phyloP scores from a whole-genome alignment of 2,329 filamentous ascomycete genomes.

The Penicillium rolfsii region DNA sequence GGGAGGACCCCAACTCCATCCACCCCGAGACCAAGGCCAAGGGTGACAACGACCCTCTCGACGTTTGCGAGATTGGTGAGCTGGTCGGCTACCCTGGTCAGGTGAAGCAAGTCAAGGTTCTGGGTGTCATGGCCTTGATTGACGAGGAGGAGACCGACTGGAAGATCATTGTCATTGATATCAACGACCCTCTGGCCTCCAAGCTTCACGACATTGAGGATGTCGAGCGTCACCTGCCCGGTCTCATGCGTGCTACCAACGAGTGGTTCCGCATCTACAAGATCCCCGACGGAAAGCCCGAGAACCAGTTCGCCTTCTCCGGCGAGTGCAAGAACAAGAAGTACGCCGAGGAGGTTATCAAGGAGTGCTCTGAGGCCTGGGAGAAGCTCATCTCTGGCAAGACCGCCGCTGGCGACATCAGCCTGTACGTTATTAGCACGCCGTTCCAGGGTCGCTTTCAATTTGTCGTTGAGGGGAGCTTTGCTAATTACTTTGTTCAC shows the following conservation, averaged over 20 bases:
- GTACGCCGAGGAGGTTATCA: slow-evolving; percentile 95
- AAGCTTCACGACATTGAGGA: slow-evolving; percentile 99
- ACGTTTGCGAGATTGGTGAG: slow-evolving; percentile 99
- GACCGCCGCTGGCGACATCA: slow-evolving; percentile 74
- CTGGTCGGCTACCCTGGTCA: slow-evolving; percentile 94
- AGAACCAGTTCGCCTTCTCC: slow-evolving; percentile 99
- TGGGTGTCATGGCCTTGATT: slow-evolving; percentile 98
- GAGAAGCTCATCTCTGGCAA: slow-evolving; percentile 93
- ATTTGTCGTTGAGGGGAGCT: not conserved
- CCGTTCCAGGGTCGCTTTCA: not conserved
- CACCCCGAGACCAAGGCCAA: slow-evolving; percentile 99
- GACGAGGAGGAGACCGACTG: slow-evolving; percentile 99
- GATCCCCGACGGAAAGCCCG: slow-evolving; percentile 99
- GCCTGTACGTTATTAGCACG: slow-evolving; percentile 61
- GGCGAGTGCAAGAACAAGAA: slow-evolving; percentile 99
- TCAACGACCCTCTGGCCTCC: slow-evolving; percentile 93
- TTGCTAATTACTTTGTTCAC: slow-evolving; percentile 16
- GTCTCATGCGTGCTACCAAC: slow-evolving; percentile 95
- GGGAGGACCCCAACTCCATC: slow-evolving; percentile 95
- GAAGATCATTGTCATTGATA: slow-evolving; percentile 99
- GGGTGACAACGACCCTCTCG: slow-evolving; percentile 98
- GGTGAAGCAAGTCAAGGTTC: slow-evolving; percentile 99
- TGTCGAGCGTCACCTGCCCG: slow-evolving; percentile 96
- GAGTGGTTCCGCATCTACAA: slow-evolving; percentile 99
- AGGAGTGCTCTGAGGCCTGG: slow-evolving; percentile 96